phyloP scores from a whole-genome alignment of 768 basidiomycete genomes.

The Lactarius pseudohatsudake region DNA sequence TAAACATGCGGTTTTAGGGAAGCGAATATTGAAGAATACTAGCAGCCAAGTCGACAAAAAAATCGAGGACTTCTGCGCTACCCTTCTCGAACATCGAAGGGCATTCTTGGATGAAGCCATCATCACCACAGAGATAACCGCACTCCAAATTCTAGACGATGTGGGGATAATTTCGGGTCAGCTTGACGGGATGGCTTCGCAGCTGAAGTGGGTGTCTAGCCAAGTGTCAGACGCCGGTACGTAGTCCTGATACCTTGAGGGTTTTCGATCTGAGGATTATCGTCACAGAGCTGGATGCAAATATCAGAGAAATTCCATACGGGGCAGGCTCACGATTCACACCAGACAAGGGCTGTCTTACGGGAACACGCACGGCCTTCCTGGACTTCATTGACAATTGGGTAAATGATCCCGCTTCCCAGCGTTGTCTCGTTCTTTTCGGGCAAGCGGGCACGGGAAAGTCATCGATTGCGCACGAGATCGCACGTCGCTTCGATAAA shows the following conservation, averaged over 20 bases:
- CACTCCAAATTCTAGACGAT: not conserved
- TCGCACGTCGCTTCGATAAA: not conserved
- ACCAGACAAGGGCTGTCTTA: not conserved
- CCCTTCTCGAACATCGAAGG: not conserved
- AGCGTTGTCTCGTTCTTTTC: conserved; percentile 1
- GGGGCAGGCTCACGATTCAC: not conserved
- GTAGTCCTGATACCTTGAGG: not conserved
- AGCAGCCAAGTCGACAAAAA: not conserved
- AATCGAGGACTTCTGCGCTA: not conserved
- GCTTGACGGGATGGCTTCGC: not conserved
- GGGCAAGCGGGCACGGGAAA: not conserved
- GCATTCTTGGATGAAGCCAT: not conserved
- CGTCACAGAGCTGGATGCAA: not conserved
- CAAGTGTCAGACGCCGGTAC: not conserved
- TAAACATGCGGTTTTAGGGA: not conserved
- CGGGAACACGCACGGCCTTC: not conserved
- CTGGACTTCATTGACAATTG: not conserved
- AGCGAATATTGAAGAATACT: not conserved
- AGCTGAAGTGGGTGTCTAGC: not conserved
- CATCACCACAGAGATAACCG: not conserved
- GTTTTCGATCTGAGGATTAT: not conserved
- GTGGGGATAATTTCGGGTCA: not conserved
- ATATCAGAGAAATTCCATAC: not conserved
- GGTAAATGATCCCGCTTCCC: not conserved
- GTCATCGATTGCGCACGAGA: not conserved